Conservation (phyloP, 495 filamentous ascomycete genomes). For the Xylaria scruposa region DNA sequence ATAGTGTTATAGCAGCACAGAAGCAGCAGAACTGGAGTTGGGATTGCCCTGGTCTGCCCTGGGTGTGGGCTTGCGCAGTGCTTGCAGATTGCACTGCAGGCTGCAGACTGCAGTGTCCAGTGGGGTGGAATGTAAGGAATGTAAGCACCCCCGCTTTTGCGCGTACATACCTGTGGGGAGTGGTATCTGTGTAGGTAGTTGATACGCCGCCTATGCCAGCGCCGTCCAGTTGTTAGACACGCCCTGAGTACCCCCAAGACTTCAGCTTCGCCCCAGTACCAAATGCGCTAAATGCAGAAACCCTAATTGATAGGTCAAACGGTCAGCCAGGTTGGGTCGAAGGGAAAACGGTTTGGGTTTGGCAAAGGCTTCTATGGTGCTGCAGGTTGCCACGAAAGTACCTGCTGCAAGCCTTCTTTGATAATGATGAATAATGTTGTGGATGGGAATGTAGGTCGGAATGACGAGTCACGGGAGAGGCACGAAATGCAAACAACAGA, state of each 20-base stretch:
- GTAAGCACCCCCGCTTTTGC: conserved; percentile 7
- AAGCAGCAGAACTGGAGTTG: conserved; percentile 16
- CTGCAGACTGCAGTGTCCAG: neutral
- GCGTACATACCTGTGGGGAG: neutral
- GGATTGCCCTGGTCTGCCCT: neutral
- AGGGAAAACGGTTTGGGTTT: neutral
- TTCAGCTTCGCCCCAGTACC: neutral
- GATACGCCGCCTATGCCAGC: too few species aligned
- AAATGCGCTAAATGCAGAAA: neutral
- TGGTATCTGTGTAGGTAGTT: neutral
- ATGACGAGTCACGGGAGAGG: conserved; percentile 14
- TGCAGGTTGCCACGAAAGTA: neutral
- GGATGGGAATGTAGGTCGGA: conserved; percentile 3
- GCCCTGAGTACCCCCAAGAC: neutral
- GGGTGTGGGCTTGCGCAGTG: neutral
- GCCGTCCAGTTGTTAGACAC: neutral
- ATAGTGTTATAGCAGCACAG: conserved; percentile 31
- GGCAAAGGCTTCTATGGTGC: conserved; percentile 7
- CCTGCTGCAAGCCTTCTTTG: neutral
- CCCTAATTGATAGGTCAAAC: conserved; percentile 4
- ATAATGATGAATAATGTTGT: neutral
- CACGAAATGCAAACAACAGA: neutral
- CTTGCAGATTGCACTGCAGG: conserved; percentile 8
- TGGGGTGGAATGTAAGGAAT: conserved; percentile 3
- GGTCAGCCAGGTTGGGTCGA: conserved; percentile 8